A percentile compares a stretch with the other conserved stretches of the same genome.
phyloP scores from a whole-genome alignment of 2,329 filamentous ascomycete genomes.

The Ophiocordyceps camponoti-floridani region DNA sequence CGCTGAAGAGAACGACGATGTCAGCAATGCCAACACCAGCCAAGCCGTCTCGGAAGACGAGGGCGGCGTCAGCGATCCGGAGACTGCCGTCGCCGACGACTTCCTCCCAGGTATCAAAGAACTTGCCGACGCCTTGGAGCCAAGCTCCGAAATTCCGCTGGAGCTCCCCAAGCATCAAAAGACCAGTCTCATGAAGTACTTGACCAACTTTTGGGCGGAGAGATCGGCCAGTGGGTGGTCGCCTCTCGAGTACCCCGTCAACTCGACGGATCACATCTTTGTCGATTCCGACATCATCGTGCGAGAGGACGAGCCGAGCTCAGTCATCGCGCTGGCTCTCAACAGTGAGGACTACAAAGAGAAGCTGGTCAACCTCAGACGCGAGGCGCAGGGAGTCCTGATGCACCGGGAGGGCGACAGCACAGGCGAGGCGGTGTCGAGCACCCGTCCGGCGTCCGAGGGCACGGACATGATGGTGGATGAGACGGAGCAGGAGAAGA shows the following conservation, averaged over 20 bases:
- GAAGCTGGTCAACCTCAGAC: slow-evolving; percentile 54
- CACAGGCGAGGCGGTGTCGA: slow-evolving; percentile 10
- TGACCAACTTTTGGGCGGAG: slow-evolving; percentile 97
- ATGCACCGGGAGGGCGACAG: slow-evolving; percentile 19
- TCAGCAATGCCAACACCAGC: slow-evolving; percentile 12
- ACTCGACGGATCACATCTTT: slow-evolving; percentile 81
- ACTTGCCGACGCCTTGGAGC: slow-evolving; percentile 43
- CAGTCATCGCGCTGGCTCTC: slow-evolving; percentile 82
- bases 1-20: slow-evolving; percentile 11
- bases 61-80: slow-evolving; percentile 50
- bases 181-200: slow-evolving; percentile 81
- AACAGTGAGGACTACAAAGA: slow-evolving; percentile 73
- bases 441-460: slow-evolving; percentile 16
- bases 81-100: slow-evolving; percentile 51
- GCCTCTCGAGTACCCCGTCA: slow-evolving; percentile 79
- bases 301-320: slow-evolving; percentile 91
- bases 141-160: slow-evolving; percentile 39
- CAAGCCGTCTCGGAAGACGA: slow-evolving; percentile 53
- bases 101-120: slow-evolving; percentile 45
- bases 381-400: slow-evolving; percentile 23
- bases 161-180: slow-evolving; percentile 88
- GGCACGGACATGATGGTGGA: slow-evolving; percentile 23
- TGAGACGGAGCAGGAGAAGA: slow-evolving; percentile 67
- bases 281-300: slow-evolving; percentile 95
- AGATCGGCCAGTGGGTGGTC: slow-evolving; percentile 91